These are phyloP conservation scores for Spencermartinsiella europaea DNA, from an alignment of 805 yeast species.

Conservation along the genomic window DNA sequence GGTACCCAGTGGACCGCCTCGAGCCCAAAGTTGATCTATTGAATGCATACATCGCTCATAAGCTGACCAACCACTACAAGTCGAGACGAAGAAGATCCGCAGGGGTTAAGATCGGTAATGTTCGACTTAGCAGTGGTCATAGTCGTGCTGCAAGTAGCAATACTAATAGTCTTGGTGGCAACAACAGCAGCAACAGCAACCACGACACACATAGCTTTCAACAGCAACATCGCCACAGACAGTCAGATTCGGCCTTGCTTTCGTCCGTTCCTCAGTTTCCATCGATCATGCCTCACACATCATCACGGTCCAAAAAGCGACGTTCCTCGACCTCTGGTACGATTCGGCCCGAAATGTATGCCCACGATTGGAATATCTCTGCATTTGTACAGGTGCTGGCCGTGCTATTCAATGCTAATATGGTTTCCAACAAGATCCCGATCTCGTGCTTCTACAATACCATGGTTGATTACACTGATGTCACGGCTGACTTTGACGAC, in stretches of 20 bases:
- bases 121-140: background rate
- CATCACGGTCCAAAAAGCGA: slow-evolving; percentile 11
- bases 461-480: slow-evolving; percentile 72
- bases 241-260: background rate
- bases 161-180: slow-evolving; percentile 14
- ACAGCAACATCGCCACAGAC: background rate
- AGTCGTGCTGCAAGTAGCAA: background rate
- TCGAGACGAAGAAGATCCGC: background rate
- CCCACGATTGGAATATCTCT: slow-evolving; percentile 75
- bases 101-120: background rate
- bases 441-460: slow-evolving; percentile 64
- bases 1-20: slow-evolving; percentile 41
- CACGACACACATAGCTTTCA: slow-evolving; percentile 1
- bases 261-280: slow-evolving; percentile 4
- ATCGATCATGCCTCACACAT: background rate
- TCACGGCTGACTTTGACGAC: slow-evolving; percentile 72
- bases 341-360: slow-evolving; percentile 52
- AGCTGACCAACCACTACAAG: slow-evolving; percentile 43
- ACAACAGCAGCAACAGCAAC: slow-evolving; percentile 2
- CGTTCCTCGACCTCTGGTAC: slow-evolving; percentile 9
- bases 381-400: slow-evolving; percentile 60
- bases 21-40: slow-evolving; percentile 55
- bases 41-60: slow-evolving; percentile 75
- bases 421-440: slow-evolving; percentile 29
- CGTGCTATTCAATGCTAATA: slow-evolving; percentile 51